Evolutionary conservation across 192 early-diverging fungal genomes (phyloP), one percentile per base, ranked within the genome.

Genomic region (Mortierella antarctica): DNA sequence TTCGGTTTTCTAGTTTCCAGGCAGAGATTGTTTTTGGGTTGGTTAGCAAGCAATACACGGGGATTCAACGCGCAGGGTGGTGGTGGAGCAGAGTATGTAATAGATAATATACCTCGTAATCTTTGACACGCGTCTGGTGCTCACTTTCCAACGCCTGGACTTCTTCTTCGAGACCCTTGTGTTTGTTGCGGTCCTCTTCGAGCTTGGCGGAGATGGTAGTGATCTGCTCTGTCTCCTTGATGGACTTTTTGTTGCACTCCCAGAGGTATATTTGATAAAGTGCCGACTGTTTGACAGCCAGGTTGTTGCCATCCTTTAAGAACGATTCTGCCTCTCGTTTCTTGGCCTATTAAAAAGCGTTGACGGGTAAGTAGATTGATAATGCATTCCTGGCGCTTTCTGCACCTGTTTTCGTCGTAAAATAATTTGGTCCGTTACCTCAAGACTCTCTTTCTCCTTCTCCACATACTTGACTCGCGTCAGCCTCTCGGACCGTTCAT

Each of bases 401-500:
- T 20, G 12, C 20, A 41, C 41, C 11, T 18, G 20, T 44, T 1
- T 42, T 11, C 20, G n/a, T 60, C 8, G 5, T 41, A 60, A 60
- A 11, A 23, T 42, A 12, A 44, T 41, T 13, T 14, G 40, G n/a
- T 41, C 21, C 15, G 18, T 50, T 82, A 92, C 91, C 86, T 97
- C 93, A 44, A 98, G 83, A 21, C 88, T 74, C 47, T 91, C 87
- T 81, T 91, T 94, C 62, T 99, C 96, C 69, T 92, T 94, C 73
- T 97, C 94, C 6, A 97, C 94, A 57, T 94, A 91, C 73, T 96
- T 96, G 51, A 97, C 90, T 10, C 94, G 89, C 41, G 91, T 91
- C 50, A 99, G 84, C 62, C 93, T 90, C 67, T 95, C 95, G 14
- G 92, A 87, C 15, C 95, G 86, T 62, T 88, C 89, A 55, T 92